These are phyloP conservation scores for Allomyces javanicus DNA, from an alignment of 192 early-diverging fungal species.

Conservation along the genomic window DNA sequence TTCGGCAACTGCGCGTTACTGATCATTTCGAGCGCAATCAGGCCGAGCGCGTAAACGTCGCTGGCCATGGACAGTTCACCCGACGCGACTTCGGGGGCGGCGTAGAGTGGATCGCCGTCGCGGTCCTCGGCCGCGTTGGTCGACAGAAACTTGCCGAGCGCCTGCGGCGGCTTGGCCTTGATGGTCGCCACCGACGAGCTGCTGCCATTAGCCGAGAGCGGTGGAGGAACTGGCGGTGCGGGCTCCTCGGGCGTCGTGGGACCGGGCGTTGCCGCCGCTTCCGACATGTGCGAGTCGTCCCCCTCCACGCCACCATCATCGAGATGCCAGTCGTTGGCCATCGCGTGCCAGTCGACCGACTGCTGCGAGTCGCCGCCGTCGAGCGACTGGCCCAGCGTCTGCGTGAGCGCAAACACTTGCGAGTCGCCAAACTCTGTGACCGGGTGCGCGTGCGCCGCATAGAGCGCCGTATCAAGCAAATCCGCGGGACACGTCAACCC, in stretches of 20 bases:
- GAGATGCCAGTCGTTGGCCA: too few relatives aligned
- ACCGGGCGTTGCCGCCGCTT: not conserved
- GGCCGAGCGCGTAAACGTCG: not conserved
- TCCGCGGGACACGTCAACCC: not conserved
- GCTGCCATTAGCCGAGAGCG: not conserved
- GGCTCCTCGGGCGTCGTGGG: not conserved
- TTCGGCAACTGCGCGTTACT: not conserved
- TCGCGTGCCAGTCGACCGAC: too few relatives aligned
- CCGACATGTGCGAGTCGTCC: not conserved
- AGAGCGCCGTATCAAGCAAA: not conserved
- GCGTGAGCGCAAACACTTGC: too few relatives aligned
- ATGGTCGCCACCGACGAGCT: not conserved
- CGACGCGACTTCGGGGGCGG: not conserved
- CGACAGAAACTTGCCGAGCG: not conserved
- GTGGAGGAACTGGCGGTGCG: not conserved
- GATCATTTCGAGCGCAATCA: not conserved
- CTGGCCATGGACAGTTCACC: not conserved
- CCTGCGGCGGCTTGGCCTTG: not conserved
- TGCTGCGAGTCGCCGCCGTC: too few relatives aligned
- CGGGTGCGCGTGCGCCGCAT: too few relatives aligned
- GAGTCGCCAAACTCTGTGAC: too few relatives aligned
- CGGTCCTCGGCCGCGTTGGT: not conserved
- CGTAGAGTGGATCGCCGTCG: not conserved
- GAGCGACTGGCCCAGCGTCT: too few relatives aligned
- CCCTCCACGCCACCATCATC: not conserved